These are phyloP conservation scores for Emergomyces orientalis DNA, from an alignment of 2,329 filamentous ascomycete species.

Conservation along the genomic window DNA sequence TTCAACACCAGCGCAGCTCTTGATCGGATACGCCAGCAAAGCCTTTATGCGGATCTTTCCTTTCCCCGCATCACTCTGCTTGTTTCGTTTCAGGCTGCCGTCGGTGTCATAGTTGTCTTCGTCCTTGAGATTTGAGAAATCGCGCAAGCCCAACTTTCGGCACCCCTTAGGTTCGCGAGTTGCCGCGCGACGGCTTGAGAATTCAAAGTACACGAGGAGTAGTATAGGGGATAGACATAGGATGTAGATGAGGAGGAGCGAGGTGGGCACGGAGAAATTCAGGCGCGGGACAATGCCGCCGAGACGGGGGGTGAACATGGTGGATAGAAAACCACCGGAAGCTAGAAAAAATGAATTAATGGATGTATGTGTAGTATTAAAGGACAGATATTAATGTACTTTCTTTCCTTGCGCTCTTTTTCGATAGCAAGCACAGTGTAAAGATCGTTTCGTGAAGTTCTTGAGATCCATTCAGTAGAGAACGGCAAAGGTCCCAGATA, in stretches of 20 bases:
- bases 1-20: slow-evolving; percentile 71
- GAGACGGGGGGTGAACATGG: slow-evolving; percentile 18
- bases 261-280: slow-evolving; percentile 12
- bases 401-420: background rate
- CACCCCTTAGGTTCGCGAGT: slow-evolving; percentile 40
- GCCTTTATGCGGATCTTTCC: slow-evolving; percentile 51
- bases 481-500: background rate
- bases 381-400: background rate
- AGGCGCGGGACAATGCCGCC: slow-evolving; percentile 12
- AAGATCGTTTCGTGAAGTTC: background rate
- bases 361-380: background rate
- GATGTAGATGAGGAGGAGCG: slow-evolving; percentile 13
- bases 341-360: background rate
- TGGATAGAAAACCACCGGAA: background rate
- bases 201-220: slow-evolving; percentile 9
- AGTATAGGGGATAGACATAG: slow-evolving; percentile 14
- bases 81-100: slow-evolving; percentile 23
- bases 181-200: slow-evolving; percentile 6
- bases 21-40: slow-evolving; percentile 72
- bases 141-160: slow-evolving; percentile 41
- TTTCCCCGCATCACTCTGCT: slow-evolving; percentile 25
- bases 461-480: background rate
- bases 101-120: slow-evolving; percentile 46
- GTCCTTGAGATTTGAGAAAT: slow-evolving; percentile 46
- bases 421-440: background rate